phyloP scores from a whole-genome alignment of 2,329 filamentous ascomycete genomes.

The Clonostachys rosea region DNA sequence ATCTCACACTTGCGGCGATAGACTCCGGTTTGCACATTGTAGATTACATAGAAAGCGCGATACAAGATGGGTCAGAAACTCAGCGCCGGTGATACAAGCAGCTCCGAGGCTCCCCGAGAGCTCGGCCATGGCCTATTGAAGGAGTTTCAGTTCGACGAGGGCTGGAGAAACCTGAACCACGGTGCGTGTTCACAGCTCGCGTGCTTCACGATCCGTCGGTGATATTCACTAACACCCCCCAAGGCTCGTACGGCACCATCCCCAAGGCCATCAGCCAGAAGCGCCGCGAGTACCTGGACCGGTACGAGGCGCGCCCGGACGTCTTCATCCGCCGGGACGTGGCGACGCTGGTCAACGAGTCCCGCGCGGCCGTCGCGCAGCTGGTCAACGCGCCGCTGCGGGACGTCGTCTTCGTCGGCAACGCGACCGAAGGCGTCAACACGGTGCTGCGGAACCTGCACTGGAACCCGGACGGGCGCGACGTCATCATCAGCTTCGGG shows the following conservation, averaged over 20 bases:
- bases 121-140: slow-evolving; percentile 5
- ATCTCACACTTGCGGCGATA: too few species aligned
- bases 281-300: slow-evolving; percentile 59
- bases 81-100: too few species aligned
- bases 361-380: slow-evolving; percentile 62
- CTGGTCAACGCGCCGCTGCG: slow-evolving; percentile 62
- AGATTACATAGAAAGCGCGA: too few species aligned
- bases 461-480: slow-evolving; percentile 65
- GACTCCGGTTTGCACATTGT: too few species aligned
- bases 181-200: slow-evolving; percentile 37
- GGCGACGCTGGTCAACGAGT: slow-evolving; percentile 56
- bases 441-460: slow-evolving; percentile 71
- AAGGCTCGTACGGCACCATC: slow-evolving; percentile 78
- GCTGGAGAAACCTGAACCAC: slow-evolving; percentile 74
- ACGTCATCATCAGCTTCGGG: slow-evolving; percentile 74
- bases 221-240: too few species aligned
- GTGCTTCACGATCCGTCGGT: too few species aligned
- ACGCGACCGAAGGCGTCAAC: slow-evolving; percentile 76
- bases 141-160: slow-evolving; percentile 64
- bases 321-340: slow-evolving; percentile 69
- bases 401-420: slow-evolving; percentile 72
- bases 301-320: slow-evolving; percentile 66
- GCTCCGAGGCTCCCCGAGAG: not conserved
- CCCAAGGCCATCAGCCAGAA: slow-evolving; percentile 57
- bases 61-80: too few species aligned